Percentiles rank a stretch among this genome's conserved stretches.
These are phyloP conservation scores for Pleurotus tuoliensis DNA, from an alignment of 768 basidiomycete species.

Conservation along the genomic window DNA sequence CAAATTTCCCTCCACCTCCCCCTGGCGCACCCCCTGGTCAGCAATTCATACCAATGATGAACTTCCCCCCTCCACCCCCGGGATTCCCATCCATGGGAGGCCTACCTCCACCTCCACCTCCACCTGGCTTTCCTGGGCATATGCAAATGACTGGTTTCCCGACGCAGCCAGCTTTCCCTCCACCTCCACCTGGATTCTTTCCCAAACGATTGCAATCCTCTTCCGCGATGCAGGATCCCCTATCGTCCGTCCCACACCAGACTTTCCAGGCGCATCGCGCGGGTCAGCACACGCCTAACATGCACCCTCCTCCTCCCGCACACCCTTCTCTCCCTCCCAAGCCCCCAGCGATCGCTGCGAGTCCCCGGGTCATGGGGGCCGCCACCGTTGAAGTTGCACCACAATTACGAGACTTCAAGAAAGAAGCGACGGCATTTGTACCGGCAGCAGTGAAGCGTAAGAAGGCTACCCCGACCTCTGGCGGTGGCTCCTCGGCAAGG, in stretches of 20 bases:
- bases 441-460: slow-evolving; percentile 81
- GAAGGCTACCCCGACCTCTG: slow-evolving; percentile 33
- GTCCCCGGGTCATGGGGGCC: slow-evolving; percentile 29
- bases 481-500: slow-evolving; percentile 27
- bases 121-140: slow-evolving; percentile 12
- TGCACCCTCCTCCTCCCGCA: slow-evolving; percentile 26
- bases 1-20: slow-evolving; percentile 24
- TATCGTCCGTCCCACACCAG: slow-evolving; percentile 71
- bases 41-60: no score
- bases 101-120: slow-evolving; percentile 17
- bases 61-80: slow-evolving; percentile 12
- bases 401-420: slow-evolving; percentile 88
- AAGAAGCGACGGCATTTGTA: slow-evolving; percentile 91
- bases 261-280: slow-evolving; percentile 75
- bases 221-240: slow-evolving; percentile 67
- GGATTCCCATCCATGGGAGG: slow-evolving; percentile 23
- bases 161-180: slow-evolving; percentile 19
- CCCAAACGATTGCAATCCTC: slow-evolving; percentile 48
- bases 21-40: slow-evolving; percentile 17
- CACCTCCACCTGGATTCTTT: slow-evolving; percentile 66
- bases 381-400: slow-evolving; percentile 85
- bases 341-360: slow-evolving; percentile 21
- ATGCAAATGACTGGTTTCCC: slow-evolving; percentile 14
- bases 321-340: slow-evolving; percentile 44
- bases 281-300: slow-evolving; percentile 9